Evolutionary conservation across 1,139 yeast genomes (phyloP).

Genomic region (Chernovozyma aurita): DNA sequence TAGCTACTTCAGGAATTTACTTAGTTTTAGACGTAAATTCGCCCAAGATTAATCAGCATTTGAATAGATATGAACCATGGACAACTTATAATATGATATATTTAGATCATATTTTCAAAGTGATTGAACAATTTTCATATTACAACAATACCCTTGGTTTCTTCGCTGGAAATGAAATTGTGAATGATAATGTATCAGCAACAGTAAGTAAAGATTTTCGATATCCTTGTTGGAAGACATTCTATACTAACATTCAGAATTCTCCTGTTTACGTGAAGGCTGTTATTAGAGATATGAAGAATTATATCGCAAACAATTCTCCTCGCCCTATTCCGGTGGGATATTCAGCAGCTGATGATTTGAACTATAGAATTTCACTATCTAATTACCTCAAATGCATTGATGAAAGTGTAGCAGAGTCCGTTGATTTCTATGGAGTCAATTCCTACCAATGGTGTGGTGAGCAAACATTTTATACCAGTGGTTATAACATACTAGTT

Average conservation of each 20-base stretch:
- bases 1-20: constrained; percentile 90
- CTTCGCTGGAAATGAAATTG: constrained; percentile 91
- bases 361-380: constrained; percentile 66
- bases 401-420: constrained; percentile 49
- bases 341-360: constrained; percentile 93
- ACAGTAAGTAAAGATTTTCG: constrained; percentile 23
- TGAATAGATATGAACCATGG: constrained; percentile 90
- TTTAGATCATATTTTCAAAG: constrained; percentile 70
- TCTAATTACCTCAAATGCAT: constrained; percentile 81
- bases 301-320: constrained; percentile 54
- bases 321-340: constrained; percentile 83
- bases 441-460: constrained; percentile 99
- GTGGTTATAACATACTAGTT: constrained; percentile 78
- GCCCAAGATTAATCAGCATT: constrained; percentile 70
- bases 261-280: constrained; percentile 76
- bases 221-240: not conserved
- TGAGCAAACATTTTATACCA: constrained; percentile 68
- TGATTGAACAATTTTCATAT: constrained; percentile 75
- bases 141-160: constrained; percentile 89
- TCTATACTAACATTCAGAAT: constrained; percentile 16
- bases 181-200: constrained; percentile 79
- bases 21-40: constrained; percentile 88
- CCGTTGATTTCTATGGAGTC: constrained; percentile 91
- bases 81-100: constrained; percentile 67
- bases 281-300: constrained; percentile 73